Base-by-base conservation (phyloP, 768 basidiomycete genomes). In the Amanita pallidorosea region DNA sequence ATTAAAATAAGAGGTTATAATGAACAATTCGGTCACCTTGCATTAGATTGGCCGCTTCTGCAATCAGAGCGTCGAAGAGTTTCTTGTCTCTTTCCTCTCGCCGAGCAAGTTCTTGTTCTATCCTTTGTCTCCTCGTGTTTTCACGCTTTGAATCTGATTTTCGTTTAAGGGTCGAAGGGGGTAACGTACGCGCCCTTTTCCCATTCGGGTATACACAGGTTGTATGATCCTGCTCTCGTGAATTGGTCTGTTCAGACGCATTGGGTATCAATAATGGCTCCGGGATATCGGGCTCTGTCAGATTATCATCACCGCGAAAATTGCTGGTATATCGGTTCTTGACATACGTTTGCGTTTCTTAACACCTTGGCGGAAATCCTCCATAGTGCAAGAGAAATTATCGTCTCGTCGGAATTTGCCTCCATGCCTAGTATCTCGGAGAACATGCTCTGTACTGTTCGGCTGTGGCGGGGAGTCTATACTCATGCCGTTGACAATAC, bases 131-230 rank as follows among this genome's bases (percentile, higher is more conserved):
- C 53, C 73, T 75, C 51, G 64, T 68, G 48, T 65, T 70, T 50
- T 75, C 70, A 13, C 73, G 67, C 46, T 67, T 71, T 9, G 66
- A 61, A 29, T 67, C 66, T 3, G 71, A 50, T 66, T 33, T 33
- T 33, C 66, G 72, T 56, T 66, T 69, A 17, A 63, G 58, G 38
- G 66, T 56, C 29, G 61, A 58, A 13, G 76, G 77, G 20, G 81
- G 74, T 2, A 65, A 58, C 1, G 72, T 80, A 47, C 83, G 72
- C 23, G 69, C 68, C 12, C 80, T 74, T 59, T 84, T 83, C 18
- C 59, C 58, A 47, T 60, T 56, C 49, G 61, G 47, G 52, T 67
- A 71, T 42, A 57, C 63, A 31, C 8, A 33, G 37, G 17, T n/a
- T n/a, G 9, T 40, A 41, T 20, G n/a, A 23, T 18, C n/a, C 17